Conservation (phyloP, 2,329 filamentous ascomycete species). For the Dactylellina drechsleri region DNA sequence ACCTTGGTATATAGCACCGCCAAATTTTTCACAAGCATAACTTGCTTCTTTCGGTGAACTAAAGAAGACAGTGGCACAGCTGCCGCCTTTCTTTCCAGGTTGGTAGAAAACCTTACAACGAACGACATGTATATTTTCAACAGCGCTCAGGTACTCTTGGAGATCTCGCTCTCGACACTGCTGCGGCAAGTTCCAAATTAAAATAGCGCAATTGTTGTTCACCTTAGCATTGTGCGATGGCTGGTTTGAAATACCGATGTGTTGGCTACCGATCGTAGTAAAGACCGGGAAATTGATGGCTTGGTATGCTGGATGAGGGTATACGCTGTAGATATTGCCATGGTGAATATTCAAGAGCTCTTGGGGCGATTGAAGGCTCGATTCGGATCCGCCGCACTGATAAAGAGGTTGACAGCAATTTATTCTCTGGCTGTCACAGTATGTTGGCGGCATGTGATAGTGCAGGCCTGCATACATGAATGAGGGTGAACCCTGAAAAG, state of each 20-base stretch:
- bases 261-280: too few species aligned
- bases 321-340: conserved; percentile 26
- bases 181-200: background rate
- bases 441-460: too few species aligned
- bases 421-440: too few species aligned
- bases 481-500: background rate
- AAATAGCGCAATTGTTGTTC: background rate
- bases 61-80: conserved; percentile 55
- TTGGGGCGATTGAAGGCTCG: background rate
- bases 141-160: background rate
- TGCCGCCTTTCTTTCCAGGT: conserved; percentile 46
- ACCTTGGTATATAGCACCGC: too few species aligned
- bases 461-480: too few species aligned
- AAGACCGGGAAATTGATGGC: background rate
- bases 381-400: background rate
- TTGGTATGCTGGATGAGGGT: conserved; percentile 48
- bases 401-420: background rate
- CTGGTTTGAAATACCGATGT: too few species aligned
- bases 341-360: background rate
- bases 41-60: conserved; percentile 42
- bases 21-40: too few species aligned
- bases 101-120: conserved; percentile 54
- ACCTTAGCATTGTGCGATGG: too few species aligned
- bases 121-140: conserved; percentile 11
- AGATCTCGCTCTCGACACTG: background rate